Evolutionary conservation across 805 yeast species (phyloP).

Genomic region (Candida loeiensis): DNA sequence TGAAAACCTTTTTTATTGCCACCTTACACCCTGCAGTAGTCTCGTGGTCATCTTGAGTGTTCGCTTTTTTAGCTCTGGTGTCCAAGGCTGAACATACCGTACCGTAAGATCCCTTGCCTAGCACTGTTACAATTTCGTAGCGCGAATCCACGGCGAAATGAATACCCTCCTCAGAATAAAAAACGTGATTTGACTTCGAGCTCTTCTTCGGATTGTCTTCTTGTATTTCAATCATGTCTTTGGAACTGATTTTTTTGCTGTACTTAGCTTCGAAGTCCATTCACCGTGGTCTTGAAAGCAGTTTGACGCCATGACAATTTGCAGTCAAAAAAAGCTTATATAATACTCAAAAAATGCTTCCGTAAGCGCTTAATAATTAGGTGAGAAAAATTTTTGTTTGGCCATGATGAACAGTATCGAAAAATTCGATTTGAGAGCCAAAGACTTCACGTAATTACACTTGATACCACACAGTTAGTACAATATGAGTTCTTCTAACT

Average conservation of each 20-base stretch:
- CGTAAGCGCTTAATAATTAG: slow-evolving; percentile 1
- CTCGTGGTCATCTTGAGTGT: slow-evolving; percentile 14
- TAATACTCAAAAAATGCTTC: neutral
- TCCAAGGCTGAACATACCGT: slow-evolving; percentile 76
- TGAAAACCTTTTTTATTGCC: slow-evolving; percentile 79
- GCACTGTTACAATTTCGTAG: slow-evolving; percentile 52
- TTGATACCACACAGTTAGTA: neutral
- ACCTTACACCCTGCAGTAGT: slow-evolving; percentile 31
- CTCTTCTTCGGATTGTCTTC: too few species aligned
- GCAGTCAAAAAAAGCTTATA: slow-evolving; percentile 2
- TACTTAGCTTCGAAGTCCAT: too few species aligned
- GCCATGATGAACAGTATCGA: slow-evolving; percentile 1
- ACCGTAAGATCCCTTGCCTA: slow-evolving; percentile 88
- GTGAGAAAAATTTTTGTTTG: slow-evolving; percentile 8
- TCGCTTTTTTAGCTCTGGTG: slow-evolving; percentile 21
- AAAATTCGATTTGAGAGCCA: neutral
- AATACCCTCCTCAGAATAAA: slow-evolving; percentile 36
- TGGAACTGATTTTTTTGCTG: too few species aligned
- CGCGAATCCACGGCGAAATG: slow-evolving; percentile 61
- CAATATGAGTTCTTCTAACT: slow-evolving; percentile 77
- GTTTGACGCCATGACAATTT: slow-evolving; percentile 1
- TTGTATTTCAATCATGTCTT: too few species aligned
- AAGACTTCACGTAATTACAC: neutral
- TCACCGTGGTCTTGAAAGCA: too few species aligned
- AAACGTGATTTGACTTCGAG: neutral